phyloP scores from a whole-genome alignment of 202 grass and related monocot species.

The Alloteropsis angusta region DNA sequence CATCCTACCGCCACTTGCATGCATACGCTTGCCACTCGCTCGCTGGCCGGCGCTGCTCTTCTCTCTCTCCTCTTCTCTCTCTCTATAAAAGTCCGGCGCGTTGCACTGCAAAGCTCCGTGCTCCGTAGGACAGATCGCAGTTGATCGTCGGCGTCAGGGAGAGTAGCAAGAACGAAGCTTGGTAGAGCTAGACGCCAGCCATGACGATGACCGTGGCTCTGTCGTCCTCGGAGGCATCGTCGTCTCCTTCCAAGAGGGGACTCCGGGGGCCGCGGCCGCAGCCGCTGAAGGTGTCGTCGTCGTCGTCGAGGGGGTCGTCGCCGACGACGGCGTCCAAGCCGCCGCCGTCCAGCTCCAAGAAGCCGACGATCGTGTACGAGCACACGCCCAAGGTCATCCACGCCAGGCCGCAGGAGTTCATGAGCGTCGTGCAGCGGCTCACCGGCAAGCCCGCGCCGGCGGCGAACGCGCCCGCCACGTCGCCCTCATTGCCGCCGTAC shows the following conservation, averaged over 20 bases:
- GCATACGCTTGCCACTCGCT: not conserved
- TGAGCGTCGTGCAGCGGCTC: slow-evolving; percentile 40
- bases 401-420: slow-evolving; percentile 39
- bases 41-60: not conserved
- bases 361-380: slow-evolving; percentile 43
- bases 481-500: not conserved
- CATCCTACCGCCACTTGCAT: not conserved
- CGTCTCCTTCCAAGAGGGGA: slow-evolving; percentile 35
- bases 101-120: not conserved
- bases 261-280: slow-evolving; percentile 46
- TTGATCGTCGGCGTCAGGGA: not conserved
- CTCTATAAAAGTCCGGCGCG: slow-evolving; percentile 26
- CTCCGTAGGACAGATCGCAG: not conserved
- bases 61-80: not conserved
- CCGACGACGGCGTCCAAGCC: not conserved
- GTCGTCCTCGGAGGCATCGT: not conserved
- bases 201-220: slow-evolving; percentile 21
- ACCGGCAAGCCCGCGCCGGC: slow-evolving; percentile 11
- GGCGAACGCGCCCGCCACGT: not conserved
- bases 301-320: slow-evolving; percentile 1
- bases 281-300: slow-evolving; percentile 37
- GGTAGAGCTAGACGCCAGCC: not conserved
- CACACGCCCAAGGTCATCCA: slow-evolving; percentile 35
- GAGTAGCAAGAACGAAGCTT: not conserved
- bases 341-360: slow-evolving; percentile 6